These are phyloP conservation scores for Austropuccinia psidii DNA, from an alignment of 1,284 basidiomycete species.

Conservation along the genomic window DNA sequence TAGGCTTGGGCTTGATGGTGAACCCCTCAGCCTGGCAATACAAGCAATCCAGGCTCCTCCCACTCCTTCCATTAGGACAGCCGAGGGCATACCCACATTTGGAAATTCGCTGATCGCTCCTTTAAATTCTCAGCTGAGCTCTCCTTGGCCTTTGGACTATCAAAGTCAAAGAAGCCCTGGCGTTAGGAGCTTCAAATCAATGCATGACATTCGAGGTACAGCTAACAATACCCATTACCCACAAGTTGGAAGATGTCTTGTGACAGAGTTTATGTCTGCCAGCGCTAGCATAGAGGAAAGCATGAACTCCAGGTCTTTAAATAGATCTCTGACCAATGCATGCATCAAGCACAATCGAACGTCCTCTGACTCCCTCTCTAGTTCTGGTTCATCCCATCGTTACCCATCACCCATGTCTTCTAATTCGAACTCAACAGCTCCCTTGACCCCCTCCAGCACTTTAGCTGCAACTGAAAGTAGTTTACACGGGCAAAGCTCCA, in stretches of 20 bases:
- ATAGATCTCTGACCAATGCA: neutral
- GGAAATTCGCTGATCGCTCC: too few relatives aligned
- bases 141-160: too few relatives aligned
- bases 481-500: neutral
- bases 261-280: neutral
- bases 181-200: conserved; percentile 30
- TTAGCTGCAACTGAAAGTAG: neutral
- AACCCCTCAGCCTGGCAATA: too few relatives aligned
- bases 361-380: conserved; percentile 10
- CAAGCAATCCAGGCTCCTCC: too few relatives aligned
- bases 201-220: conserved; percentile 23
- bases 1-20: too few relatives aligned
- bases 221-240: neutral
- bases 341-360: neutral
- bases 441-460: neutral
- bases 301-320: neutral
- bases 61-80: too few relatives aligned
- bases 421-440: neutral
- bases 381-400: conserved; percentile 22
- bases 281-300: neutral
- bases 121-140: too few relatives aligned
- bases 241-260: neutral
- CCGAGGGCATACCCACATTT: too few relatives aligned
- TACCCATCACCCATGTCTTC: conserved; percentile 12
- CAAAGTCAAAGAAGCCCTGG: too few relatives aligned